Evolutionary conservation across 345 rosid species (phyloP).

Genomic region (Boechera retrofracta): DNA sequence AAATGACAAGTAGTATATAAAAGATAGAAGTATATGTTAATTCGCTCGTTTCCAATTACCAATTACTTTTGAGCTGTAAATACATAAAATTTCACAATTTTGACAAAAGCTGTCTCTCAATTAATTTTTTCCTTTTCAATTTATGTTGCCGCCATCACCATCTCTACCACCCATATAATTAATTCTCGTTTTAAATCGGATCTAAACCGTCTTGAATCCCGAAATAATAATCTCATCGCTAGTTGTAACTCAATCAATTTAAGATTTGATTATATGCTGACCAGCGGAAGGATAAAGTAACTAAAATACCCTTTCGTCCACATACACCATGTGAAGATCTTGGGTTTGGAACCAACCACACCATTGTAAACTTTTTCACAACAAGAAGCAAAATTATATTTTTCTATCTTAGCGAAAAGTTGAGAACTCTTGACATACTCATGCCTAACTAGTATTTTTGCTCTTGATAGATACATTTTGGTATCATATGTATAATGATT

Average conservation of each 20-base stretch:
- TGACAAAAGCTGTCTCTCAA: not conserved
- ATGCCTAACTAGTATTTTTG: constrained; percentile 13
- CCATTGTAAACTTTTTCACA: constrained; percentile 1
- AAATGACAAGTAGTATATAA: too few species aligned
- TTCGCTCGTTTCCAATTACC: too few species aligned
- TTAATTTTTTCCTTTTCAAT: not conserved
- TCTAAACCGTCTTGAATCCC: not conserved
- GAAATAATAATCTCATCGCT: not conserved
- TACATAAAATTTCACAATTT: too few species aligned
- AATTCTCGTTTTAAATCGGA: not conserved
- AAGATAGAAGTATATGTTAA: too few species aligned
- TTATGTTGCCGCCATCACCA: not conserved
- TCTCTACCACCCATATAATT: not conserved
- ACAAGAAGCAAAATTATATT: not conserved
- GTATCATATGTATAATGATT: not conserved
- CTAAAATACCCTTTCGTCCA: not conserved
- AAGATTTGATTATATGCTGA: not conserved
- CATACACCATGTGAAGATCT: constrained; percentile 6
- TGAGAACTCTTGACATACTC: not conserved
- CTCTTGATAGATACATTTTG: constrained; percentile 5
- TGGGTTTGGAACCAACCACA: constrained; percentile 7
- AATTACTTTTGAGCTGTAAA: too few species aligned
- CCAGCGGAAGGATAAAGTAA: not conserved
- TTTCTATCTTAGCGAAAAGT: not conserved
- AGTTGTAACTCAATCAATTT: not conserved